Base-by-base conservation (phyloP, 108 stramenopile species). In the Fistulifera pelliculosa region DNA sequence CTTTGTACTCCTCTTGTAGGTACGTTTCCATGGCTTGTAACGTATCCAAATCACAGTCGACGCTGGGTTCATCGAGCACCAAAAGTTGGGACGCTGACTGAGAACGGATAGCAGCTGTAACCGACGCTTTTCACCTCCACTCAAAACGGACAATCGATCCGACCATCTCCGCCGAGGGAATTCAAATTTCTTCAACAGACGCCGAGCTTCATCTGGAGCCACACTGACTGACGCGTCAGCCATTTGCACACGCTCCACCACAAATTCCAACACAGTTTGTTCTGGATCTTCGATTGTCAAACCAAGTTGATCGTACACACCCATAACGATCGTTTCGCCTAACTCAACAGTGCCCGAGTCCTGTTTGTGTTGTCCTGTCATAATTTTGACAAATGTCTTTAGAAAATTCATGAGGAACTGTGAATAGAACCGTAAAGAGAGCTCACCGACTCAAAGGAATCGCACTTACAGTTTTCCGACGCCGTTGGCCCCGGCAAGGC, bases 241-340 rank as follows among this genome's bases (percentile, higher is more conserved):
- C 18, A 61, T 57, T 47, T 85, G 79, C 12, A 87, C 85, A 27
- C 71, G 56, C 27, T 87, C 74, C 44, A 81, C 68, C 0, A 88
- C 81, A 50, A 81, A 92, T 16, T 88, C 79, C 35, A 92, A 47
- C 17, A 85, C 75, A 2, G 66, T 83, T 31, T 83, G 71, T 49
- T 81, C 80, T 14, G 72, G 64, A 16, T 65, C 53, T 2, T 80
- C 75, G 22, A 88, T 66, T 23, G 66, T 56, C 8, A 83, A 26
- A 0, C 90, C 90, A 68, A 75, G 65, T 64, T 92, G 90, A 59
- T 92, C 90, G 58, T 87, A 92, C 2, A 76, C 63, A 11, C 90
- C 90, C 54, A 92, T 61, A 16, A 81, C 80, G 17, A 92, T 73
- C 15, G 90, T 92, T 21, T 92, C 90, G 12, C 90, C 90, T 10